Percentiles rank a stretch among this genome's conserved stretches.
phyloP scores from a whole-genome alignment of 805 yeast species.

The Kazachstania viticola region DNA sequence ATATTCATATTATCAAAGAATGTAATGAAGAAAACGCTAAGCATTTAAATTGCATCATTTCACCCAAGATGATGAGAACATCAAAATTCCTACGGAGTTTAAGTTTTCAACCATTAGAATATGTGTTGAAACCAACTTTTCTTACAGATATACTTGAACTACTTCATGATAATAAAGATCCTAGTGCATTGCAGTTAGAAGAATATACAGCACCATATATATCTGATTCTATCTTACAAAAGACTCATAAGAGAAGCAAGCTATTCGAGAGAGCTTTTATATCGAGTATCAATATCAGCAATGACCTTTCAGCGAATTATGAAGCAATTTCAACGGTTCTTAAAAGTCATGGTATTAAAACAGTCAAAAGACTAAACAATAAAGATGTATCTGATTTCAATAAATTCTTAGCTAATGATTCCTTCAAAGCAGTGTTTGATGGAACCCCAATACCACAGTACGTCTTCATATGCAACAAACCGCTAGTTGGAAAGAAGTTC shows the following conservation, averaged over 20 bases:
- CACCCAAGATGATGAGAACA: conserved; percentile 76
- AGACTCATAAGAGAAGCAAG: conserved; percentile 10
- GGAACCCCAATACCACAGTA: neutral
- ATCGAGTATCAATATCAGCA: conserved; percentile 12
- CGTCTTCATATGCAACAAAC: neutral
- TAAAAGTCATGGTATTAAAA: conserved; percentile 18
- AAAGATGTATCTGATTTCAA: conserved; percentile 5
- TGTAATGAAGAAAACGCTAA: conserved; percentile 9
- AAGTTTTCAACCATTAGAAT: conserved; percentile 38
- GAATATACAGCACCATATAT: conserved; percentile 27
- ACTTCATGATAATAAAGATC: conserved; percentile 5
- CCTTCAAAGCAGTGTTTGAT: no score
- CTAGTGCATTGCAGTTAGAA: conserved; percentile 6
- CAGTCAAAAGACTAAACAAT: conserved; percentile 8
- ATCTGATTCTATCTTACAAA: conserved; percentile 14
- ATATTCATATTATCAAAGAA: conserved; percentile 39
- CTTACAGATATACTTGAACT: conserved; percentile 35
- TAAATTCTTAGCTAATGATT: no score
- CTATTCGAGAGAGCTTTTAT: conserved; percentile 19
- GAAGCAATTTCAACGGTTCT: conserved; percentile 17
- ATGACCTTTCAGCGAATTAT: conserved; percentile 21
- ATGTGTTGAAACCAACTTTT: conserved; percentile 45
- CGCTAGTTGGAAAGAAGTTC: conserved; percentile 1
- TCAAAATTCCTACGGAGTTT: conserved; percentile 73
- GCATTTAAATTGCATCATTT: conserved; percentile 43